Conservation (phyloP, 2,329 filamentous ascomycete genomes). For the Sporothrix dimorphospora region DNA sequence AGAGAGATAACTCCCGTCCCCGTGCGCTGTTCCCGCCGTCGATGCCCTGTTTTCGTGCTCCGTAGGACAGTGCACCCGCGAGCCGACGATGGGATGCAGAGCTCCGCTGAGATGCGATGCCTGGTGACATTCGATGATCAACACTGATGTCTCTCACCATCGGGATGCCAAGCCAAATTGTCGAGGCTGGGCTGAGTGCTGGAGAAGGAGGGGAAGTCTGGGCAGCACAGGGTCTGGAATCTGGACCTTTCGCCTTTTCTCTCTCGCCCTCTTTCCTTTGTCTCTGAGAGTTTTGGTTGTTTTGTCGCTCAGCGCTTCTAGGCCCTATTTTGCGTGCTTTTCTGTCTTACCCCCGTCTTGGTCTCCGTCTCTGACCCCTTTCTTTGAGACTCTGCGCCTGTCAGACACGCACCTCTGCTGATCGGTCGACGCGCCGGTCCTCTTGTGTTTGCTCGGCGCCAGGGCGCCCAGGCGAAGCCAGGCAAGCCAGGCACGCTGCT, state of each 20-base stretch:
- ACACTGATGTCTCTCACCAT: not conserved
- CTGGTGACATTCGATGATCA: conserved; percentile 10
- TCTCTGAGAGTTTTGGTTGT: not conserved
- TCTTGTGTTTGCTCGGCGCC: conserved; percentile 7
- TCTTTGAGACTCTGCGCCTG: conserved; percentile 13
- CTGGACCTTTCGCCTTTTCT: not conserved
- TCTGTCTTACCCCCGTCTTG: not conserved
- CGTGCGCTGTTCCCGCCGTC: conserved; percentile 1
- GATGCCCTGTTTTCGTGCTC: not conserved
- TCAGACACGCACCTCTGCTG: conserved; percentile 2
- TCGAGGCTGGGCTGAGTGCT: conserved; percentile 6
- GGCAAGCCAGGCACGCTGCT: not conserved
- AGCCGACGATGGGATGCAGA: not conserved
- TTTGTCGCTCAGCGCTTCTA: not conserved
- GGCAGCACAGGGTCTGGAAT: not conserved
- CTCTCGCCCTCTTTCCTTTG: not conserved
- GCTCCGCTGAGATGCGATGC: conserved; percentile 5
- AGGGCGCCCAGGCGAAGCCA: not conserved
- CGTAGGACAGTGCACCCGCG: not conserved
- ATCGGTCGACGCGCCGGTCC: conserved; percentile 2
- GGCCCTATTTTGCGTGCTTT: not conserved
- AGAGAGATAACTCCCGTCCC: not conserved
- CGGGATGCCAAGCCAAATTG: conserved; percentile 1
- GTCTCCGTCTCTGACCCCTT: not conserved
- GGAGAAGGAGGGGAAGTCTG: conserved; percentile 3